phyloP scores from a whole-genome alignment of 495 filamentous ascomycete species.

The Xylaria scruposa region DNA sequence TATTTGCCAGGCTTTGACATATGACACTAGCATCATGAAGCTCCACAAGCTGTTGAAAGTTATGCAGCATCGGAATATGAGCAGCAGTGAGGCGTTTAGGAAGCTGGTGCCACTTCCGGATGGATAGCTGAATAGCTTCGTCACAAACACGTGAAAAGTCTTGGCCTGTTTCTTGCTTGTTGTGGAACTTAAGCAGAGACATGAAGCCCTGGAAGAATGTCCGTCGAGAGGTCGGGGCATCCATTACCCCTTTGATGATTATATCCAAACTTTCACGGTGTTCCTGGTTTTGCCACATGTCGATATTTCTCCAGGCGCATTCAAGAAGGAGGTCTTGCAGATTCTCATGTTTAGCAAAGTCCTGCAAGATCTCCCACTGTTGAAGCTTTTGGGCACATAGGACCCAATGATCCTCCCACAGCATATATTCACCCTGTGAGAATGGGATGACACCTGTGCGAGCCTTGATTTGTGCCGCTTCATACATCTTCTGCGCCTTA shows the following conservation, averaged over 20 bases:
- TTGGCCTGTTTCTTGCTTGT: conserved; percentile 77
- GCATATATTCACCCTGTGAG: conserved; percentile 95
- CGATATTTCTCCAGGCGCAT: conserved; percentile 90
- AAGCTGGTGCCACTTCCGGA: conserved; percentile 97
- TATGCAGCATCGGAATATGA: conserved; percentile 92
- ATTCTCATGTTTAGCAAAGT: conserved; percentile 99
- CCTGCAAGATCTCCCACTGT: conserved; percentile 96
- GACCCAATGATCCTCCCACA: conserved; percentile 99
- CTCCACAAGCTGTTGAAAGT: conserved; percentile 98
- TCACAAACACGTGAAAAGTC: conserved; percentile 92
- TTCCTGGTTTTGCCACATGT: conserved; percentile 85
- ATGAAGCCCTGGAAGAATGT: conserved; percentile 99
- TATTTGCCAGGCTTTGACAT: conserved; percentile 83
- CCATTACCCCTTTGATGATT: conserved; percentile 93
- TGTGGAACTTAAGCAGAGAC: conserved; percentile 89
- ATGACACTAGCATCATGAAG: conserved; percentile 97
- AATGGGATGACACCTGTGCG: conserved; percentile 91
- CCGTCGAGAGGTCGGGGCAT: conserved; percentile 91
- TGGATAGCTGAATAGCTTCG: conserved; percentile 93
- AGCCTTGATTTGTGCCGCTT: conserved; percentile 95
- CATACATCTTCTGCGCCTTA: conserved; percentile 94
- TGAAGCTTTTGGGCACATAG: conserved; percentile 97
- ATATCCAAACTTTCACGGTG: conserved; percentile 88
- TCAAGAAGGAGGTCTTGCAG: conserved; percentile 97
- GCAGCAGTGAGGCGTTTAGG: conserved; percentile 92